Base-by-base conservation (phyloP, 306 rosid species). In the Heteromeles arbutifolia region DNA sequence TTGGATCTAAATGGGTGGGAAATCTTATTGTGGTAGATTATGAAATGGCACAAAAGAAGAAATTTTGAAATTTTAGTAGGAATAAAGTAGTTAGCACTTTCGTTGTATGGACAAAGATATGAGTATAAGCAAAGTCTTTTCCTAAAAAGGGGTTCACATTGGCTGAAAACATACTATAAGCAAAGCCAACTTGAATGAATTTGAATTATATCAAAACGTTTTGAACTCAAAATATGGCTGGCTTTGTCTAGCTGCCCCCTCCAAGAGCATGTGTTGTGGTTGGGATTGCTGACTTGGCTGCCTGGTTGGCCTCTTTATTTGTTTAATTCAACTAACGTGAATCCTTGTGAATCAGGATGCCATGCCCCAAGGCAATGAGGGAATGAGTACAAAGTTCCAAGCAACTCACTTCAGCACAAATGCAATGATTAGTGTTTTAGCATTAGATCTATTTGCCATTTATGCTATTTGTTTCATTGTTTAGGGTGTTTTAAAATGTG, bases 161-260 rank as follows among this genome's bases (percentile, higher is more conserved):
- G 26, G 48, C 50, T 31, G 75, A 32, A 29, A 54, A 71, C 29
- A 59, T 7, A 69, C 34, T 6, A 39, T 0, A 31, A 31, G 34
- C 43, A 56, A 59, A 69, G 26, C 37, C 45, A 77, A 19, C 5
- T 14, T 57, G 69, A 77, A 24, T 21, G 65, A 13, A 58, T 58
- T 29, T 29, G 31, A 29, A 29, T 29, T n/a, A 58, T 7, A 9
- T 25, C 13, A 12, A 59, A 61, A 17, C 34, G 54, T 18, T 65
- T 78, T 63, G 41, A 79, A 73, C 52, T 72, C 72, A 65, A 72
- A 41, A 45, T 13, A 26, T 39, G 7, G 58, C 69, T 56, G 54
- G 4, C 6, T 28, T 37, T 39, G 25, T 26, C 34, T 59, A 10
- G 76, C 26, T 41, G 77, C 52, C 75, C 32, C 8, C 52, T 53